Percentiles rank a stretch among this genome's conserved stretches.
These are phyloP conservation scores for Tricholoma flavovirens DNA, from an alignment of 768 basidiomycete genomes.

Conservation along the genomic window DNA sequence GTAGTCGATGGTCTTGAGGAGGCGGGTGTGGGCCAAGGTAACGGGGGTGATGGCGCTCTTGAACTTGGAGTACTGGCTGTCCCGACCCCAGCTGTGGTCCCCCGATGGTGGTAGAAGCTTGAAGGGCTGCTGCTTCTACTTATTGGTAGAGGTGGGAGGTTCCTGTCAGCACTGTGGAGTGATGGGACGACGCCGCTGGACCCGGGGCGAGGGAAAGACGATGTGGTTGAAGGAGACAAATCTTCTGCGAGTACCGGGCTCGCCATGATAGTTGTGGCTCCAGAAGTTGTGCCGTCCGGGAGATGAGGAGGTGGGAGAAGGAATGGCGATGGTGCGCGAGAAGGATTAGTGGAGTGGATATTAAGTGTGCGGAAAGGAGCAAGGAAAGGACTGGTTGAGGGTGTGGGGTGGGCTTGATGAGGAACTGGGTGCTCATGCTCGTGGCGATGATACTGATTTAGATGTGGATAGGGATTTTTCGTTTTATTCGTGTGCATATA, in stretches of 20 bases:
- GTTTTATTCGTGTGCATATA: conserved; percentile 16
- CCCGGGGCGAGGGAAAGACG: conserved; percentile 4
- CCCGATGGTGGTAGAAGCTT: conserved; percentile 34
- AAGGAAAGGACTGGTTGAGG: conserved; percentile 76
- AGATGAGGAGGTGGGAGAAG: conserved; percentile 48
- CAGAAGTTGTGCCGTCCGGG: conserved; percentile 10
- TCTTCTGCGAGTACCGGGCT: conserved; percentile 24
- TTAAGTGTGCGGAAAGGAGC: conserved; percentile 72
- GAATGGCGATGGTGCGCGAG: conserved; percentile 69
- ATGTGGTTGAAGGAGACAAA: conserved; percentile 4
- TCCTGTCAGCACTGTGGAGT: conserved; percentile 18
- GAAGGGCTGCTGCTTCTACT: conserved; percentile 65
- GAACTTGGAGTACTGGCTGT: conserved; percentile 48
- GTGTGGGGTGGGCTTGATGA: conserved; percentile 35
- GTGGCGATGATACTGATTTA: conserved; percentile 12
- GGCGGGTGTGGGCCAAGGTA: conserved; percentile 31
- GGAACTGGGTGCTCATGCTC: conserved; percentile 21
- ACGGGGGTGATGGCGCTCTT: conserved; percentile 58
- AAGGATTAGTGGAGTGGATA: conserved; percentile 64
- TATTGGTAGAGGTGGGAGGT: conserved; percentile 34
- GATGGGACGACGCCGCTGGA: conserved; percentile 2
- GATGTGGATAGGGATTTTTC: not conserved
- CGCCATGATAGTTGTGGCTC: conserved; percentile 8
- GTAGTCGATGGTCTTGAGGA: not conserved
- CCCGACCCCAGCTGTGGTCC: conserved; percentile 18